These are phyloP conservation scores for Soucietia sequanensis DNA, from an alignment of 805 yeast genomes.

Conservation along the genomic window DNA sequence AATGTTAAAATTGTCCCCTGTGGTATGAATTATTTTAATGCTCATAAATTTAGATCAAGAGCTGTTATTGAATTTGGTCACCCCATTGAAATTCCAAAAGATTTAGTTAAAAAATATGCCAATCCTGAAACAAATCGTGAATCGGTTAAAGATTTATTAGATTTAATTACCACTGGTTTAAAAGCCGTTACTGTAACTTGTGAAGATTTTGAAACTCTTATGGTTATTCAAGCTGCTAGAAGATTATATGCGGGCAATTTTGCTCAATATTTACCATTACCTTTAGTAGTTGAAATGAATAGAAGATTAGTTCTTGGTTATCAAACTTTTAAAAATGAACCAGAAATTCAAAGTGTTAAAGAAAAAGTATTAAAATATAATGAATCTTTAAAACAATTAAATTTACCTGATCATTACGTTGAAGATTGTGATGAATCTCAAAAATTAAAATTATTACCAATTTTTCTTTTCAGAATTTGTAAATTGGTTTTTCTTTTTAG, in stretches of 20 bases:
- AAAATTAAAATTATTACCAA: slow-evolving; percentile 45
- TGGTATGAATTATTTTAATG: slow-evolving; percentile 96
- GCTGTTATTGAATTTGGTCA: slow-evolving; percentile 94
- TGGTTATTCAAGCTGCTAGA: slow-evolving; percentile 89
- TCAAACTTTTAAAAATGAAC: slow-evolving; percentile 67
- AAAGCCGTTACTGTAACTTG: slow-evolving; percentile 85
- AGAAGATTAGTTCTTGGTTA: slow-evolving; percentile 84
- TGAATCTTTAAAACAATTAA: slow-evolving; percentile 46
- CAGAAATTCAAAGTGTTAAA: slow-evolving; percentile 59
- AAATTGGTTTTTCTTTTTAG: slow-evolving; percentile 56
- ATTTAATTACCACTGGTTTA: slow-evolving; percentile 67
- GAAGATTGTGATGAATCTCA: slow-evolving; percentile 53
- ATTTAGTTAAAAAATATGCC: slow-evolving; percentile 62
- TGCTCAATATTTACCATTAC: slow-evolving; percentile 69
- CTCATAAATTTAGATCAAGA: slow-evolving; percentile 91
- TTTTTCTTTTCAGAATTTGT: slow-evolving; percentile 56
- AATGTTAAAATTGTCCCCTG: slow-evolving; percentile 90
- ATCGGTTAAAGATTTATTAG: slow-evolving; percentile 71
- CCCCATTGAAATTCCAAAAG: slow-evolving; percentile 63
- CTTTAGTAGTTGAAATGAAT: slow-evolving; percentile 86
- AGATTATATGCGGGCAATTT: slow-evolving; percentile 80
- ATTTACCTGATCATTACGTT: slow-evolving; percentile 60
- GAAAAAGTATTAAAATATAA: slow-evolving; percentile 70
- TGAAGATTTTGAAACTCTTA: slow-evolving; percentile 84
- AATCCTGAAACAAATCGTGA: slow-evolving; percentile 66